A percentile compares a stretch with the other conserved stretches of the same genome.
Evolutionary conservation across 78 protist species (phyloP).

Genomic region (Isochrysis galbana): DNA sequence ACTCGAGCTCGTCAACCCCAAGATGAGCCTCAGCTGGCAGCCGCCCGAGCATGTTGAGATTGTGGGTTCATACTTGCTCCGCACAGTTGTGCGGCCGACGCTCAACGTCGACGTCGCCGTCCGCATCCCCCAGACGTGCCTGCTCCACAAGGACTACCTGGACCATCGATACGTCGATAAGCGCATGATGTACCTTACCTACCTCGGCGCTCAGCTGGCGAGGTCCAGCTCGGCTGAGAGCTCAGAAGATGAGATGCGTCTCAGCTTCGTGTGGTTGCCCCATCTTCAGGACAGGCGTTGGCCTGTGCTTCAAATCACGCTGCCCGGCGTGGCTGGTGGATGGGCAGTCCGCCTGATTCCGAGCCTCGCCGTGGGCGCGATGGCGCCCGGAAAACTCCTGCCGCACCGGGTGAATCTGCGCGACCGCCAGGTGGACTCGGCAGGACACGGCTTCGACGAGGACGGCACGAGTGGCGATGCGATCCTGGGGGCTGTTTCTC

Average conservation of each 20-base stretch:
- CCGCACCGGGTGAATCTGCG: background rate
- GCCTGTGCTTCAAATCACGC: background rate
- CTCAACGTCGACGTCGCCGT: conserved; percentile 31
- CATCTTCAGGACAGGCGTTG: background rate
- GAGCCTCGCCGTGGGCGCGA: background rate
- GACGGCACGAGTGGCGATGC: background rate
- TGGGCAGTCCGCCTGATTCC: background rate
- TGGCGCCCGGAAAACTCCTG: background rate
- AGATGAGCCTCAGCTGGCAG: background rate
- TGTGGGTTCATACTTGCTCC: conserved; percentile 41
- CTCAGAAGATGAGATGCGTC: background rate
- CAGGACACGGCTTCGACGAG: no score
- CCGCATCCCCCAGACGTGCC: background rate
- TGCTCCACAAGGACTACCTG: conserved; percentile 22
- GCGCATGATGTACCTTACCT: conserved; percentile 24
- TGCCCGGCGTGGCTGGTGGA: background rate
- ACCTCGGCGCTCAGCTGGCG: conserved; percentile 19
- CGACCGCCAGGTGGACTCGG: background rate
- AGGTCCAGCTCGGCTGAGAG: background rate
- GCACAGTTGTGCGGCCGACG: background rate
- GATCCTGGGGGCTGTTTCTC: background rate
- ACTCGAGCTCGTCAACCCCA: background rate
- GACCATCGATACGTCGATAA: conserved; percentile 21
- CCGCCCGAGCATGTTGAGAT: background rate
- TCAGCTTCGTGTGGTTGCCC: background rate